Evolutionary conservation across 768 basidiomycete genomes (phyloP), one percentile per base, ranked within the genome.

Genomic region (Podaxis sp.): DNA sequence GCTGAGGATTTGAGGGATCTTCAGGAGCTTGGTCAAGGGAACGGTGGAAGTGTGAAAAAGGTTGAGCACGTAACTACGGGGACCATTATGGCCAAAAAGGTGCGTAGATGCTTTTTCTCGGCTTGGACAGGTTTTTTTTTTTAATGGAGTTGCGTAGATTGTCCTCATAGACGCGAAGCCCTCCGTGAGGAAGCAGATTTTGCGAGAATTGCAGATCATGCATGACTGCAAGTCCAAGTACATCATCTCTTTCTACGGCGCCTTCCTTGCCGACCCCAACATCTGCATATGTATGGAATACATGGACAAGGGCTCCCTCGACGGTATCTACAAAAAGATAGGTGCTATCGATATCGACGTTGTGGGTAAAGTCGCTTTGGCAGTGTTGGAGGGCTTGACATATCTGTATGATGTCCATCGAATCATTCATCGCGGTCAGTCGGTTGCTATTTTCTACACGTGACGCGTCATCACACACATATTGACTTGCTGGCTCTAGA

Each of bases 251-350:
- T 99, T 98, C 78, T 95, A 90, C 71, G 97, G 97, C 63, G 97
- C 97, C 55, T 99, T 94, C 76, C 80, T 98, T 35, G 87, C 91
- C 2, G 97, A 99, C 73, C 96, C 96, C 11, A 98, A 98, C 69
- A 96, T 99, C 70, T 97, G 97, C 74, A 96, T 98, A 55, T 98
- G 95, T 76, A 98, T 99, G 89, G 97, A 99, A 72, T 91, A 75
- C 73, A 90, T 90, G 91, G 90, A 96, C 81, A 95, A 93, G 72
- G 91, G 93, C 63, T 94, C 89, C 7, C 80, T 97, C 7, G 97
- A 99, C 72, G 87, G 89, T 35, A 95, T 99, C 65, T 98, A 98
- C 79, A 96, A 97, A 79, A 88, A 89, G 72, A 93, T 92, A 68
- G 97, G 97, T 0, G 79, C 97, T 32, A 93, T 99, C 68, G 89